A percentile compares a stretch with the other conserved stretches of the same genome.
Conservation (phyloP, 2,329 filamentous ascomycete genomes). For the Ophiobolus disseminans region DNA sequence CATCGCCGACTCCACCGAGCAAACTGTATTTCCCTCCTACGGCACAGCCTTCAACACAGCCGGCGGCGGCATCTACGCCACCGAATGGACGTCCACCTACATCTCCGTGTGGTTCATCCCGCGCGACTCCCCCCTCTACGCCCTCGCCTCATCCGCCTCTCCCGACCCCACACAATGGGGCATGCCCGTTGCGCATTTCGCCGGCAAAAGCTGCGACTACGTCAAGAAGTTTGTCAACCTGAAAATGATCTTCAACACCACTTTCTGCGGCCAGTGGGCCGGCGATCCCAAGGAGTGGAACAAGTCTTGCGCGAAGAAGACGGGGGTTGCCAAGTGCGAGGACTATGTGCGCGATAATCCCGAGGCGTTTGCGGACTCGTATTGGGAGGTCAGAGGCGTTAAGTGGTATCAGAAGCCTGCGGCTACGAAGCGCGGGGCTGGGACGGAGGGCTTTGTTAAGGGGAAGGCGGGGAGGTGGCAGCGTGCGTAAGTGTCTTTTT, state of each 20-base stretch:
- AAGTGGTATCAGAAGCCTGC: slow-evolving; percentile 31
- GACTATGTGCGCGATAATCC: slow-evolving; percentile 42
- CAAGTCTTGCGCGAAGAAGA: slow-evolving; percentile 34
- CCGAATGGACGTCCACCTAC: slow-evolving; percentile 45
- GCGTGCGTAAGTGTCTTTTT: too few relatives aligned
- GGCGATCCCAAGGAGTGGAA: slow-evolving; percentile 68
- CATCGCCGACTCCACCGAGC: not conserved
- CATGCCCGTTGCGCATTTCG: slow-evolving; percentile 47
- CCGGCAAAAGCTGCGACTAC: slow-evolving; percentile 57
- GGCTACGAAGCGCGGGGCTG: not conserved
- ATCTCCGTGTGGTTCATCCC: slow-evolving; percentile 55
- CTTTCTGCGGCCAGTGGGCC: slow-evolving; percentile 63
- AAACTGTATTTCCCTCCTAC: slow-evolving; percentile 31
- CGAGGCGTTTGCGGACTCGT: slow-evolving; percentile 38
- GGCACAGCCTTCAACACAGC: slow-evolving; percentile 43
- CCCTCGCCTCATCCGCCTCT: slow-evolving; percentile 1
- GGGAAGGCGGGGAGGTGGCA: too few relatives aligned
- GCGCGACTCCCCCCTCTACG: slow-evolving; percentile 26
- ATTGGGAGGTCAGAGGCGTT: slow-evolving; percentile 45
- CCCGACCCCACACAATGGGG: slow-evolving; percentile 31
- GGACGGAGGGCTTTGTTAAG: not conserved
- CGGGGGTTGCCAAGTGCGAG: slow-evolving; percentile 57
- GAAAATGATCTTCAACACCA: slow-evolving; percentile 55
- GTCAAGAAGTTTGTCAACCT: slow-evolving; percentile 34
- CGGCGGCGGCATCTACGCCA: slow-evolving; percentile 51